Evolutionary conservation across 768 basidiomycete species (phyloP), one percentile per base, ranked within the genome.

Genomic region (Lactifluus pinguis): DNA sequence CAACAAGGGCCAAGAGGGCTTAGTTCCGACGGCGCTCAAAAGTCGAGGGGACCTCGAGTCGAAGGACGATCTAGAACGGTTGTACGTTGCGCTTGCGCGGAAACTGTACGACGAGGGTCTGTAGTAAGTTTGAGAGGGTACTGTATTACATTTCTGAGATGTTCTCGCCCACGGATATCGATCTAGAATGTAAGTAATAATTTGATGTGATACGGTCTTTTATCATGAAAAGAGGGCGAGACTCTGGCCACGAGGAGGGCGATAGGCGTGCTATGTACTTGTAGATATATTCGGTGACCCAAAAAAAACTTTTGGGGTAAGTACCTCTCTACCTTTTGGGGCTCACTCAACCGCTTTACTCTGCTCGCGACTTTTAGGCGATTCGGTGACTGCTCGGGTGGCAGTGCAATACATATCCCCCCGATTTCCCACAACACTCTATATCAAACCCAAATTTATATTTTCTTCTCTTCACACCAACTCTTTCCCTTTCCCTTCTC

Each of bases 91-190:
- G 6, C 72, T 98, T 49, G 83, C 89, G 65, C 81, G 88, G 72
- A 95, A 92, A 75, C 73, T 99, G 74, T 92, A 94, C 66, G 89
- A 98, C 60, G 92, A 97, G 70, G 95, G 95, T 11, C 73, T 94
- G 68, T 97, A 74, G 6, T 49, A 38, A 38, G 38, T 9, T 38
- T 6, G 11, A 14, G 38, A 39, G 7, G 19, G 0, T 42, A 15
- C 41, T 8, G 6, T n/a, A 3, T 42, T n/a, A 15, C 15, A 42
- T 6, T 5, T n/a, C 19, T 21, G 19, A 19, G 8, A 10, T 3
- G 6, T 45, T 45, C 8, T 45, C 19, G 7, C 19, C 3, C 44
- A 45, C 44, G 44, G 44, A 10, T n/a, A 45, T 45, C n/a, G 19
- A 45, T 45, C 44, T 45, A 45, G 44, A 45, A 45, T 45, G 44